phyloP scores from a whole-genome alignment of 768 basidiomycete genomes.

The Tubosaeta brunneosetosa region DNA sequence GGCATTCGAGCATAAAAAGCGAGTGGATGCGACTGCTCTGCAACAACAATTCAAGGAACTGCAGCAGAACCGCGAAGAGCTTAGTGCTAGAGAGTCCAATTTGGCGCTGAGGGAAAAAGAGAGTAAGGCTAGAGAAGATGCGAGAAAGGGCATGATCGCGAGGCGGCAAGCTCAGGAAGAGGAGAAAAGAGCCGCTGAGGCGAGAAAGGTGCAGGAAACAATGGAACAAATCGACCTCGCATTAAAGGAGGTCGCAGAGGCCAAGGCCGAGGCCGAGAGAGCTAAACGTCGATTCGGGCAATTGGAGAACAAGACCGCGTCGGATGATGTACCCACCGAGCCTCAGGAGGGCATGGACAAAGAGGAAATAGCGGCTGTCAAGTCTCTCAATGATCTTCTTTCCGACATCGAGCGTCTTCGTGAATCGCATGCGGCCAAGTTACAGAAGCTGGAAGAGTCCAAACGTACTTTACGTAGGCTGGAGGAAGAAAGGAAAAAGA shows the following conservation, averaged over 20 bases:
- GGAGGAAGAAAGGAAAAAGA: constrained; percentile 22
- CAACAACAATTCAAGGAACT: constrained; percentile 19
- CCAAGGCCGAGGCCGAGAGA: constrained; percentile 6
- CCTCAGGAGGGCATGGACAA: constrained; percentile 22
- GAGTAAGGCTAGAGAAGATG: constrained; percentile 22
- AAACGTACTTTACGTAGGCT: constrained; percentile 17
- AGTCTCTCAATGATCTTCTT: constrained; percentile 10
- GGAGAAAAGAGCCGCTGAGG: constrained; percentile 16
- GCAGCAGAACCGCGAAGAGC: constrained; percentile 14
- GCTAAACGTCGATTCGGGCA: constrained; percentile 1
- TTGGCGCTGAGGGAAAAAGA: constrained; percentile 23
- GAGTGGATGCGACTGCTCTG: constrained; percentile 14
- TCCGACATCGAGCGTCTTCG: constrained; percentile 12
- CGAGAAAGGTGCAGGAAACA: constrained; percentile 11
- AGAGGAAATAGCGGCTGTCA: constrained; percentile 8
- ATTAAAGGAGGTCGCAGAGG: constrained; percentile 16
- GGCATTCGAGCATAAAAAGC: constrained; percentile 20
- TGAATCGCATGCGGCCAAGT: constrained; percentile 15
- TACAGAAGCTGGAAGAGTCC: constrained; percentile 15
- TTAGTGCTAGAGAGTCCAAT: constrained; percentile 15
- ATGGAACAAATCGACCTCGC: constrained; percentile 19
- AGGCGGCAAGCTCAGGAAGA: constrained; percentile 26
- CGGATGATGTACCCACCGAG: constrained; percentile 15
- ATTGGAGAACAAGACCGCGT: not conserved
- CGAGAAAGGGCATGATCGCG: constrained; percentile 10